Evolutionary conservation across 1,284 basidiomycete genomes (phyloP).

Genomic region (Ceratobasidium sp.): DNA sequence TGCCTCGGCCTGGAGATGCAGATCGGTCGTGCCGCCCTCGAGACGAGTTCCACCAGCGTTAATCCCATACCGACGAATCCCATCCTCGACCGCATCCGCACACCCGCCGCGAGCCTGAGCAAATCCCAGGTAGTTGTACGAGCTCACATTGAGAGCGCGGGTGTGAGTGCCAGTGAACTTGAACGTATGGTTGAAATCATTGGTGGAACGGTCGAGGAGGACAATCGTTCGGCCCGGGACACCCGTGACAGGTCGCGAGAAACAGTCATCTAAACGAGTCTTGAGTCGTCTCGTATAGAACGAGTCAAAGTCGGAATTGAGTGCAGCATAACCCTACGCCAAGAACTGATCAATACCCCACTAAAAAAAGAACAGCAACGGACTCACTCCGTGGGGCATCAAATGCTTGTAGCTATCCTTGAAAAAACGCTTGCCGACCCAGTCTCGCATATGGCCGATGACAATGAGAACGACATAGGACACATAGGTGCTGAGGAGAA

Average conservation of each 20-base stretch:
- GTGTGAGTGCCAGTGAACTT: conserved; percentile 82
- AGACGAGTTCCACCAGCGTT: conserved; percentile 81
- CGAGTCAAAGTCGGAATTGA: conserved; percentile 98
- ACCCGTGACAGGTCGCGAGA: conserved; percentile 92
- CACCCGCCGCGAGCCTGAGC: conserved; percentile 94
- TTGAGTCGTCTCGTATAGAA: conserved; percentile 99
- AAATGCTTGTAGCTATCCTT: conserved; percentile 81
- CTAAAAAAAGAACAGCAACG: conserved; percentile 25
- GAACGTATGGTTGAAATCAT: conserved; percentile 86
- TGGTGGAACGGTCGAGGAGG: conserved; percentile 84
- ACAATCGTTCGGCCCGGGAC: conserved; percentile 95
- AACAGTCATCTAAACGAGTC: conserved; percentile 94
- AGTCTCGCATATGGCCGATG: conserved; percentile 94
- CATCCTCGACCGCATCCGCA: conserved; percentile 90
- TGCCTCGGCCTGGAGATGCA: conserved; percentile 85
- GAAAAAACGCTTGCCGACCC: conserved; percentile 88
- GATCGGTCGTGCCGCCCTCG: conserved; percentile 84
- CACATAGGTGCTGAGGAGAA: conserved; percentile 91
- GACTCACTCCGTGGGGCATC: conserved; percentile 80
- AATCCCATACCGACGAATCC: conserved; percentile 82
- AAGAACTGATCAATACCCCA: conserved; percentile 27
- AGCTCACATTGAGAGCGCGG: conserved; percentile 94
- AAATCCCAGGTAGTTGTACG: conserved; percentile 99
- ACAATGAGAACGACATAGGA: conserved; percentile 89
- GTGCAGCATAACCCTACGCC: conserved; percentile 88